Evolutionary conservation across 352 stramenopile genomes (phyloP).

Genomic region (Phytophthora chlamydospora): DNA sequence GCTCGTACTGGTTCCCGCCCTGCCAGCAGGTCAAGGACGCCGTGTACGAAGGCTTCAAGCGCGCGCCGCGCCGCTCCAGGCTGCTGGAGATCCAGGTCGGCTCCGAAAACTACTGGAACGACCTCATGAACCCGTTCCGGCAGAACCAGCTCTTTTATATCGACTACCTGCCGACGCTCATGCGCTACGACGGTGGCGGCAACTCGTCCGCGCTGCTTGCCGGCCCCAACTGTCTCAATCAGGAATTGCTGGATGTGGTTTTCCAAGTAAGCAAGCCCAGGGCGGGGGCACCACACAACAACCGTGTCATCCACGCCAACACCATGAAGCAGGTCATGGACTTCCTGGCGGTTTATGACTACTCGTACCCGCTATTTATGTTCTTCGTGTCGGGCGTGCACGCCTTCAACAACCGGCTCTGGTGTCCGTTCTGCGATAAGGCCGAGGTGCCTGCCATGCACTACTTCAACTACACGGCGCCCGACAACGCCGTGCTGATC

Average conservation of each 20-base stretch:
- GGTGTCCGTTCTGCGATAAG: conserved; percentile 84
- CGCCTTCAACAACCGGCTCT: conserved; percentile 79
- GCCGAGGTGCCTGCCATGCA: conserved; percentile 73
- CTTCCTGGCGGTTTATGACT: conserved; percentile 66
- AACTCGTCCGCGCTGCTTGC: conserved; percentile 75
- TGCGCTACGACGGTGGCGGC: conserved; percentile 78
- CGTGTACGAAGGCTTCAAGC: conserved; percentile 63
- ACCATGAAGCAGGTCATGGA: conserved; percentile 48
- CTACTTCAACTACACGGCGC: conserved; percentile 80
- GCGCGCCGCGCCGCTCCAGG: conserved; percentile 61
- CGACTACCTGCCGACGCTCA: conserved; percentile 75
- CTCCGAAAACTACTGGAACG: conserved; percentile 60
- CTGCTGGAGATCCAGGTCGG: conserved; percentile 79
- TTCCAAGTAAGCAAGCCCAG: conserved; percentile 60
- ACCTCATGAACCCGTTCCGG: conserved; percentile 76
- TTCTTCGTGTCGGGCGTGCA: conserved; percentile 80
- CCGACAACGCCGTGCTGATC: conserved; percentile 58
- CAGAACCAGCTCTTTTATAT: conserved; percentile 88
- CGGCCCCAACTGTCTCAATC: conserved; percentile 70
- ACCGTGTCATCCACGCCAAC: conserved; percentile 58
- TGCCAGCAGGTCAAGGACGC: conserved; percentile 66
- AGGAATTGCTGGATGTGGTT: conserved; percentile 69
- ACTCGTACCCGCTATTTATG: conserved; percentile 75
- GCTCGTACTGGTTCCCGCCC: conserved; percentile 81
- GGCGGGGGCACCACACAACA: conserved; percentile 43